Percentiles rank a stretch among this genome's conserved stretches.
phyloP scores from a whole-genome alignment of 257 asterid species.

The Ajuga chamaepitys region DNA sequence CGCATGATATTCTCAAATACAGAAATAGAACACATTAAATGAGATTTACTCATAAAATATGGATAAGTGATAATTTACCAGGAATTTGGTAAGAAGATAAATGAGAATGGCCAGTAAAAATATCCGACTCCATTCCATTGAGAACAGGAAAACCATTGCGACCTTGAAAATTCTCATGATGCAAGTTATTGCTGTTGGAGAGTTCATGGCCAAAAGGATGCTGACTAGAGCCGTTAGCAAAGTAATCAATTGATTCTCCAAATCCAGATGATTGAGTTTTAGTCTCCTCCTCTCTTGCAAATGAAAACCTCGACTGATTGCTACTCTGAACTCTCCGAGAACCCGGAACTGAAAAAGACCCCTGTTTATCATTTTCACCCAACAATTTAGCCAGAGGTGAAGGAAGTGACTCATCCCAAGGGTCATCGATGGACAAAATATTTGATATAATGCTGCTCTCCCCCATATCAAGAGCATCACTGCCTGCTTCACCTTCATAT shows the following conservation, averaged over 20 bases:
- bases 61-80: conserved; percentile 33
- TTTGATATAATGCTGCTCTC: conserved; percentile 88
- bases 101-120: conserved; percentile 35
- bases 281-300: conserved; percentile 83
- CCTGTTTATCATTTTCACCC: conserved; percentile 50
- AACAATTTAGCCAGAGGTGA: conserved; percentile 66
- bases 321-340: conserved; percentile 52
- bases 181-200: conserved; percentile 34
- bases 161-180: conserved; percentile 35
- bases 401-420: conserved; percentile 68
- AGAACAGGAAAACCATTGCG: conserved; percentile 45
- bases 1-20: background rate
- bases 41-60: background rate
- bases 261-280: conserved; percentile 28
- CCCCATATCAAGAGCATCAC: conserved; percentile 41
- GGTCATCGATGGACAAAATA: conserved; percentile 67
- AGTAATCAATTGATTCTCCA: conserved; percentile 36
- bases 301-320: conserved; percentile 87
- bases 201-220: conserved; percentile 37
- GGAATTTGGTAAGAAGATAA: conserved; percentile 43
- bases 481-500: conserved; percentile 14
- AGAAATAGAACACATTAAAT: background rate
- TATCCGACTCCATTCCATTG: conserved; percentile 42
- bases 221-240: conserved; percentile 38
- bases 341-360: conserved; percentile 47